phyloP scores from a whole-genome alignment of 306 rosid species.

The Leucaena leucocephala region DNA sequence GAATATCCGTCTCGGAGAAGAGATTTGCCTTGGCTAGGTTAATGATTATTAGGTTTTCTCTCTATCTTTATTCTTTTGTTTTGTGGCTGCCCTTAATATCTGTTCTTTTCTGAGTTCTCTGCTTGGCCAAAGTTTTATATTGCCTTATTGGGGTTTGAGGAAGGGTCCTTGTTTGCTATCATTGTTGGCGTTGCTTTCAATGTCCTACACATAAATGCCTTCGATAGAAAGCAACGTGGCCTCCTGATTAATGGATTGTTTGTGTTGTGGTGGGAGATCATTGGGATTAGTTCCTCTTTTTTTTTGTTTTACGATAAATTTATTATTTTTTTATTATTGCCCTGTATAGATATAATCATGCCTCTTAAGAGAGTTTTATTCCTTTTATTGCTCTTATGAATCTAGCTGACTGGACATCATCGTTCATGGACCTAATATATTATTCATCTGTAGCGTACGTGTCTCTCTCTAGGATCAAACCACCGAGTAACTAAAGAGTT shows the following conservation, averaged over 20 bases:
- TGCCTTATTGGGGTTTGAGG: not conserved
- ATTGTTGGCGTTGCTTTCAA: constrained; percentile 35
- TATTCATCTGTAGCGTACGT: no score
- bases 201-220: constrained; percentile 10
- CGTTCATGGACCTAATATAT: no score
- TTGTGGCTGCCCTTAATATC: constrained; percentile 39
- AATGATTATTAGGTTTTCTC: not conserved
- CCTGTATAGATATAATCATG: no score
- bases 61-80: constrained; percentile 33
- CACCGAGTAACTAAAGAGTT: no score
- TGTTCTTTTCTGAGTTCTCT: constrained; percentile 36
- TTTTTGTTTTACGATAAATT: no score
- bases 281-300: not conserved
- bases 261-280: not conserved
- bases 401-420: no score
- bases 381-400: no score
- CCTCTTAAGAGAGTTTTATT: no score
- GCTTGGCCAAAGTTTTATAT: not conserved
- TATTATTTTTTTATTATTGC: no score
- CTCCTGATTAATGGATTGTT: not conserved
- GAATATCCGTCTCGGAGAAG: constrained; percentile 30
- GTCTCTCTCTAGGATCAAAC: no score
- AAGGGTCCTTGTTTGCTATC: constrained; percentile 15
- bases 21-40: constrained; percentile 24
- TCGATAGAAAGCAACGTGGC: constrained; percentile 2